phyloP scores from a whole-genome alignment of 805 yeast genomes.

The Zygoascus bituminiphila region DNA sequence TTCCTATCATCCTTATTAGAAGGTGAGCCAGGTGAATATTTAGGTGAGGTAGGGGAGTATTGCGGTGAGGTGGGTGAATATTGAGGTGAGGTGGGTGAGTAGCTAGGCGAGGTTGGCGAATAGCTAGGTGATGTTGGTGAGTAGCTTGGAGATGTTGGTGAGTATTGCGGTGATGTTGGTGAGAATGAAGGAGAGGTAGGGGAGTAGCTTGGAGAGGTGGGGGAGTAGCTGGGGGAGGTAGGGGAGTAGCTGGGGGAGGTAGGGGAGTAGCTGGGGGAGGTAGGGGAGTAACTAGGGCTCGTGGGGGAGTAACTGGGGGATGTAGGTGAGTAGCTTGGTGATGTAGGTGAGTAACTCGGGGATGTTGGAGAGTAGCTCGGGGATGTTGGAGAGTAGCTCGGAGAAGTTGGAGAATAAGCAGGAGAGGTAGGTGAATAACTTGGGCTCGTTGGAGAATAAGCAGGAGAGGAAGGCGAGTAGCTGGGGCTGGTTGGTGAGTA shows the following conservation, averaged over 20 bases:
- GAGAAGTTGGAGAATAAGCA: conserved; percentile 48
- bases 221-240: conserved; percentile 59
- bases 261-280: conserved; percentile 56
- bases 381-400: conserved; percentile 59
- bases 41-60: conserved; percentile 56
- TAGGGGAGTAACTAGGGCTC: conserved; percentile 71
- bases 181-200: conserved; percentile 58
- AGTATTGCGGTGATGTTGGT: conserved; percentile 75
- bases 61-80: conserved; percentile 56
- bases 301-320: conserved; percentile 59
- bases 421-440: conserved; percentile 77
- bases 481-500: conserved; percentile 62
- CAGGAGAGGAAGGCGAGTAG: conserved; percentile 62
- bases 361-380: conserved; percentile 73
- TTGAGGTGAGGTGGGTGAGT: conserved; percentile 63
- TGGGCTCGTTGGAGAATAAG: conserved; percentile 74
- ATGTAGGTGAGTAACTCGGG: conserved; percentile 56
- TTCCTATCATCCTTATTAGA: neutral
- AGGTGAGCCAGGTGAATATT: conserved; percentile 33
- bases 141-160: conserved; percentile 68
- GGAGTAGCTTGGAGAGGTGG: conserved; percentile 53
- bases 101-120: conserved; percentile 54
- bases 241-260: conserved; percentile 69
- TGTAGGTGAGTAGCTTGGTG: conserved; percentile 69
- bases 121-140: conserved; percentile 65